Conservation (phyloP, 306 rosid species). For the Citrullus amarus region DNA sequence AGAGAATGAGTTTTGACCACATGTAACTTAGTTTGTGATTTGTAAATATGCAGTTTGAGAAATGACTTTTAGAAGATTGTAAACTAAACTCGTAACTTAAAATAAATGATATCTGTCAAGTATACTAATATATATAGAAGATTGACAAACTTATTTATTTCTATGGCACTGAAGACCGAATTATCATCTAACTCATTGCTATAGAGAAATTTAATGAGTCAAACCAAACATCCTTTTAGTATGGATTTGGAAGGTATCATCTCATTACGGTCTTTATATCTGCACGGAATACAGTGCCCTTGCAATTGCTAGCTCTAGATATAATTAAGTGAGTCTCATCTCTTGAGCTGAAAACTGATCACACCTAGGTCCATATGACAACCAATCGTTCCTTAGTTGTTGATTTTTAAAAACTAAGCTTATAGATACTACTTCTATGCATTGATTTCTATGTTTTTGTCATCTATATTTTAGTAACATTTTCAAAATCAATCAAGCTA, state of each 20-base stretch:
- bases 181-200: neutral
- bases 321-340: constrained; percentile 61
- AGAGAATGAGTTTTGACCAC: neutral
- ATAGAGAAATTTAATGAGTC: neutral
- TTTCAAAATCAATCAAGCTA: too few species aligned
- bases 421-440: too few species aligned
- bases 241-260: constrained; percentile 72
- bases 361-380: constrained; percentile 27
- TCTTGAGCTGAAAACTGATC: constrained; percentile 33
- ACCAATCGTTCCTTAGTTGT: neutral
- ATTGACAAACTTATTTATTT: neutral
- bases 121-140: neutral
- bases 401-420: neutral
- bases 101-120: neutral
- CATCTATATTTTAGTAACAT: too few species aligned
- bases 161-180: neutral
- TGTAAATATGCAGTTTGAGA: neutral
- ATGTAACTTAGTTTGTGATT: neutral
- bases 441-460: too few species aligned
- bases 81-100: neutral
- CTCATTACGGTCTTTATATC: constrained; percentile 57
- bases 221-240: constrained; percentile 15
- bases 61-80: neutral
- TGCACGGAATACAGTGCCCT: constrained; percentile 77
- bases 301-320: constrained; percentile 81